Evolutionary conservation across 2,329 filamentous ascomycete genomes (phyloP).

Genomic region (Talaromyces sp.): DNA sequence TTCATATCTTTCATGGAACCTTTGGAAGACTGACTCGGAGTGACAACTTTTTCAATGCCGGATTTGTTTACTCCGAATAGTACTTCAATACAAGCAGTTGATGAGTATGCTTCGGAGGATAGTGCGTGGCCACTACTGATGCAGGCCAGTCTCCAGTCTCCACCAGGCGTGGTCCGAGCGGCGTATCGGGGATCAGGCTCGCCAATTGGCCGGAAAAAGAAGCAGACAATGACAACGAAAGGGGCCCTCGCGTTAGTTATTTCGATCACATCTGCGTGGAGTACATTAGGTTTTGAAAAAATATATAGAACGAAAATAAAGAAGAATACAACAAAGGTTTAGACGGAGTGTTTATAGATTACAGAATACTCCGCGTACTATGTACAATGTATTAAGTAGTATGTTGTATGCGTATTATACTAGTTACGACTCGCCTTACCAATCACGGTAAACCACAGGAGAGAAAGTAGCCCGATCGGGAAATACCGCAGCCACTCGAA

Average conservation of each 20-base stretch:
- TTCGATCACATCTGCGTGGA: neutral
- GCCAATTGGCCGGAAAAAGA: neutral
- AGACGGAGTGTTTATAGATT: neutral
- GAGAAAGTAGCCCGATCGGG: neutral
- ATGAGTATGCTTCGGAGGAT: neutral
- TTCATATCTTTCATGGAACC: too few relatives aligned
- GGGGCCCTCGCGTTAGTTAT: too few relatives aligned
- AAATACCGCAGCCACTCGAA: neutral
- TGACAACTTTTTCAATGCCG: neutral
- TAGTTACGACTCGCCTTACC: neutral
- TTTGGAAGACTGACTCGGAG: neutral
- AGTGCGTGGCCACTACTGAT: neutral
- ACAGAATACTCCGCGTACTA: neutral
- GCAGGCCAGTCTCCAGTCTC: neutral
- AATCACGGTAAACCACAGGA: neutral
- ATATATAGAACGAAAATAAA: neutral
- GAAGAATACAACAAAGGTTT: neutral
- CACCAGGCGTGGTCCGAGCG: neutral
- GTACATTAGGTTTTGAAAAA: neutral
- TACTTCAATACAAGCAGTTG: too few relatives aligned
- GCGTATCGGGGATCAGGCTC: neutral
- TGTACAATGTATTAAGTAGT: neutral
- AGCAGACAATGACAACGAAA: too few relatives aligned
- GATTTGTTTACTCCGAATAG: neutral
- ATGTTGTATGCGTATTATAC: neutral